These are phyloP conservation scores for Andrographis paniculata DNA, from an alignment of 305 asterid genomes.

Conservation along the genomic window DNA sequence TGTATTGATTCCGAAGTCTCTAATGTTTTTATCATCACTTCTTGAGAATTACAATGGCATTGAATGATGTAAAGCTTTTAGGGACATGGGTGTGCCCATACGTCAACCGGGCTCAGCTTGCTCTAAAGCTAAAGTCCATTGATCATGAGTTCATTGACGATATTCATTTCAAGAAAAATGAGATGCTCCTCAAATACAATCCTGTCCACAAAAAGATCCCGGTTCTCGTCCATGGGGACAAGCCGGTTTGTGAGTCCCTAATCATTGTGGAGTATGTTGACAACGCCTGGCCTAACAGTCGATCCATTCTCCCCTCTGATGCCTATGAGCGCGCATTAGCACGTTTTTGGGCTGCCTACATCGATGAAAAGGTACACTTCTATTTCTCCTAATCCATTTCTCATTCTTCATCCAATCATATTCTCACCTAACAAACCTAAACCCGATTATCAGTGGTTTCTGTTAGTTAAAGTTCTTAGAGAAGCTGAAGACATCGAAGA, in stretches of 20 bases:
- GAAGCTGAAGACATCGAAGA: constrained; percentile 13
- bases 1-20: too few relatives aligned
- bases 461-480: constrained; percentile 20
- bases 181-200: constrained; percentile 34
- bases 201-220: constrained; percentile 44
- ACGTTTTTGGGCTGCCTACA: constrained; percentile 45
- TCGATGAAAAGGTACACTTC: constrained; percentile 31
- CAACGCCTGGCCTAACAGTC: constrained; percentile 17
- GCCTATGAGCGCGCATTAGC: constrained; percentile 37
- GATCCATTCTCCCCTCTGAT: constrained; percentile 32
- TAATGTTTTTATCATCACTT: too few relatives aligned
- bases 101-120: constrained; percentile 30
- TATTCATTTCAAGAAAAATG: constrained; percentile 20
- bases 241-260: constrained; percentile 22
- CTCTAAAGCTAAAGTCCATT: constrained; percentile 31
- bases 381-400: background rate
- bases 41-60: constrained; percentile 15
- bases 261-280: constrained; percentile 21
- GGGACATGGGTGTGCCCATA: constrained; percentile 27
- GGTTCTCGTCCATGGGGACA: constrained; percentile 21
- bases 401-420: background rate
- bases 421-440: background rate
- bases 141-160: constrained; percentile 30
- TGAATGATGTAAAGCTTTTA: constrained; percentile 26
- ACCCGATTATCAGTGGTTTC: constrained; percentile 22